These are phyloP conservation scores for Clavispora carvajalis DNA, from an alignment of 805 yeast species.

Conservation along the genomic window DNA sequence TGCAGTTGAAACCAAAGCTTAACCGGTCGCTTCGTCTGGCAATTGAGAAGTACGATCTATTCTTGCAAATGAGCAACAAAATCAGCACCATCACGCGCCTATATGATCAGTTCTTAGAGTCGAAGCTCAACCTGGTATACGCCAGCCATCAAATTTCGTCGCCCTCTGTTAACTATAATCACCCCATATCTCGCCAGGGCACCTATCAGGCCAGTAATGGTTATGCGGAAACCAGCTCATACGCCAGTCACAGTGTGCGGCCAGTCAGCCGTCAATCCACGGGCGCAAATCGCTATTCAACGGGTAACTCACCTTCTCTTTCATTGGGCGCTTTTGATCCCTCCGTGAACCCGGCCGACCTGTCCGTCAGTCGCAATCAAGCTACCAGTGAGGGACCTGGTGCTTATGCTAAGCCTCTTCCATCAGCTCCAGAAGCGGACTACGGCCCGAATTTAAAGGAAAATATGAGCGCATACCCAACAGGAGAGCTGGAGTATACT, in stretches of 20 bases:
- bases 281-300: neutral
- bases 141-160: constrained; percentile 20
- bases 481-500: neutral
- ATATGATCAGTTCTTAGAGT: constrained; percentile 72
- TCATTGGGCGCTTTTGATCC: neutral
- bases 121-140: constrained; percentile 34
- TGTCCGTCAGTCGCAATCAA: too few relatives aligned
- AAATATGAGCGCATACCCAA: neutral
- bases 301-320: too few relatives aligned
- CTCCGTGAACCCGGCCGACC: neutral
- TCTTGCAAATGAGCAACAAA: constrained; percentile 72
- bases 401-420: neutral
- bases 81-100: constrained; percentile 67
- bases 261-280: neutral
- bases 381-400: too few relatives aligned
- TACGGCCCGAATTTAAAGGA: neutral
- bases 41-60: constrained; percentile 55
- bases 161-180: neutral
- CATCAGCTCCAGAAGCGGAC: neutral
- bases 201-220: neutral
- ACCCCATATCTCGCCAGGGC: neutral
- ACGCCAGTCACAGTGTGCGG: neutral
- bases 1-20: constrained; percentile 63
- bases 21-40: constrained; percentile 55
- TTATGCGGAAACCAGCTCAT: neutral